These are phyloP conservation scores for Globisporangium splendens DNA, from an alignment of 352 stramenopile genomes.

Conservation along the genomic window DNA sequence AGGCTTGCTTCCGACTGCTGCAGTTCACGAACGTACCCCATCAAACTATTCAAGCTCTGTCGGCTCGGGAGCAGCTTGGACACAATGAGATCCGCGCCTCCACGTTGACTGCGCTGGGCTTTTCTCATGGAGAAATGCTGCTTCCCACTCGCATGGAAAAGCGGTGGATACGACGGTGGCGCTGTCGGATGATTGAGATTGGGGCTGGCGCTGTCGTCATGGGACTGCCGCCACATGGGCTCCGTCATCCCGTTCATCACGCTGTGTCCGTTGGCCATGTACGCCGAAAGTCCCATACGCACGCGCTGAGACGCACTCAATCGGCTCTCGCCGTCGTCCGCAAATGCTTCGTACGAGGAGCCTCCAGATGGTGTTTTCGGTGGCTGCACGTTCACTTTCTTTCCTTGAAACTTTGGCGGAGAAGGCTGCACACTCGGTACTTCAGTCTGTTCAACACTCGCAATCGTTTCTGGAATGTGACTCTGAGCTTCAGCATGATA, in stretches of 20 bases:
- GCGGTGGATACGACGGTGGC: slow-evolving; percentile 32
- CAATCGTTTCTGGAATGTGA: not conserved
- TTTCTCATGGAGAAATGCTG: slow-evolving; percentile 20
- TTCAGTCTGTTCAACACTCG: not conserved
- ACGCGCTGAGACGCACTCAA: slow-evolving; percentile 58
- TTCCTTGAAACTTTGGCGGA: slow-evolving; percentile 4
- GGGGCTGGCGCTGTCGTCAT: slow-evolving; percentile 15
- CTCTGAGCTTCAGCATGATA: slow-evolving; percentile 1
- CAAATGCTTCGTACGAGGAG: slow-evolving; percentile 23
- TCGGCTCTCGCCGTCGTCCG: slow-evolving; percentile 20
- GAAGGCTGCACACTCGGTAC: not conserved
- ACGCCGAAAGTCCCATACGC: slow-evolving; percentile 46
- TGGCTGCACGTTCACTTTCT: slow-evolving; percentile 23
- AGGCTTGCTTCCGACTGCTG: slow-evolving; percentile 61
- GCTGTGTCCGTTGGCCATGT: slow-evolving; percentile 27
- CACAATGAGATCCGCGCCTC: slow-evolving; percentile 29
- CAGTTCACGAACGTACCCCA: slow-evolving; percentile 75
- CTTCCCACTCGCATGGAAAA: slow-evolving; percentile 24
- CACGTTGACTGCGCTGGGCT: slow-evolving; percentile 26
- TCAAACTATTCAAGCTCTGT: slow-evolving; percentile 59
- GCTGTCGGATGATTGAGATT: no score
- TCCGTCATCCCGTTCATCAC: slow-evolving; percentile 16
- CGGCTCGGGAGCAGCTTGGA: slow-evolving; percentile 57
- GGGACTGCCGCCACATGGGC: slow-evolving; percentile 7
- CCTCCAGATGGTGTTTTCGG: slow-evolving; percentile 56